A percentile compares a stretch with the other conserved stretches of the same genome.
Conservation (phyloP, 2,329 filamentous ascomycete species). For the Fusarium chaquense region DNA sequence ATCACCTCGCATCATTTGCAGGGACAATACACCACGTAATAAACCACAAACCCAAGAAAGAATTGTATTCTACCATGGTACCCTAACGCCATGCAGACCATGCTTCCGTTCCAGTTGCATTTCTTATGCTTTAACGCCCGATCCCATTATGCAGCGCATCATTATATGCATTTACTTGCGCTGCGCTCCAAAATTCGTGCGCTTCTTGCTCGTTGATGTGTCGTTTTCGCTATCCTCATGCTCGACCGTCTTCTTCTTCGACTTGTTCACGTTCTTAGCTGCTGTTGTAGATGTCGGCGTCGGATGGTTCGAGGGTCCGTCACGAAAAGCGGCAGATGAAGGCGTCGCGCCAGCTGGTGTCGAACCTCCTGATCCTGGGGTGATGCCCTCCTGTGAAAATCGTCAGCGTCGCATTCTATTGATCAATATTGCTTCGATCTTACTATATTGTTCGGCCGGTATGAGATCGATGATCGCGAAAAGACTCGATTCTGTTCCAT, state of each 20-base stretch:
- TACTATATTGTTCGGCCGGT: constrained; percentile 60
- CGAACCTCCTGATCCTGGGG: constrained; percentile 54
- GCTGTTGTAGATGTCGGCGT: constrained; percentile 67
- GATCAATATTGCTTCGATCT: constrained; percentile 14
- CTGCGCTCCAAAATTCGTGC: constrained; percentile 68
- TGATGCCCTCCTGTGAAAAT: constrained; percentile 41
- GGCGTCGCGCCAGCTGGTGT: constrained; percentile 58
- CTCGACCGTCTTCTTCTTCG: constrained; percentile 62
- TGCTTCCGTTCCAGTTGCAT: constrained; percentile 9
- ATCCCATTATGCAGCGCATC: background rate
- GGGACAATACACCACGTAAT: background rate
- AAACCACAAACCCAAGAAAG: background rate
- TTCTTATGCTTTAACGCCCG: constrained; percentile 17
- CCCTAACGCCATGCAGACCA: constrained; percentile 23
- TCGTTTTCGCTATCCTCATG: constrained; percentile 72
- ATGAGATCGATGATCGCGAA: constrained; percentile 72
- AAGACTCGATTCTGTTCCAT: constrained; percentile 81
- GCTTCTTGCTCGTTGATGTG: constrained; percentile 63
- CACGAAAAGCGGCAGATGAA: constrained; percentile 65
- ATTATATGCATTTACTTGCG: constrained; percentile 57
- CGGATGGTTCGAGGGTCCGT: constrained; percentile 62
- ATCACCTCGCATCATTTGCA: background rate
- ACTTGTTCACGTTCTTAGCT: constrained; percentile 61
- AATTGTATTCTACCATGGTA: background rate
- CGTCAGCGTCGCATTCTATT: constrained; percentile 11